Evolutionary conservation across 306 rosid species (phyloP), one percentile per base, ranked within the genome.

Genomic region (Corylus avellana): DNA sequence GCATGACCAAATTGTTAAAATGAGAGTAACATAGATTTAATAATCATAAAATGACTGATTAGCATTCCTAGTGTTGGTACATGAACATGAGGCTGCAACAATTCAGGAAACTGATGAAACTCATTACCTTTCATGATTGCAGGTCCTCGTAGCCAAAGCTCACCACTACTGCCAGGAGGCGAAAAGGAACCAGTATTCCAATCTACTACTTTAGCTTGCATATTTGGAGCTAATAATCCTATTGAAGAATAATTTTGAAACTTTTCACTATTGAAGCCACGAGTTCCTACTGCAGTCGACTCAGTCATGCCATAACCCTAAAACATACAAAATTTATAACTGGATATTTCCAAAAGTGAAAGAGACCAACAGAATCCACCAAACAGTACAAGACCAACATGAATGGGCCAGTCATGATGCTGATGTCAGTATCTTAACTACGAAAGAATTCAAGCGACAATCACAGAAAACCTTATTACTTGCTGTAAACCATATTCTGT

Each of bases 221-320:
- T 89, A 90, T 87, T 92, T 75, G 98, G 98, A 79, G 94, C 96
- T 71, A 95, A 84, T 71, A 95, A 89, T 74, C 98, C 98, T 39
- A 91, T 58, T 69, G 98, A 95, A 82, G 85, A 81, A 80, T 82
- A 87, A 14, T 86, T 92, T 79, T n/a, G 81, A 73, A 77, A 53
- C 86, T 79, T 84, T 76, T 83, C 84, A 50, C 91, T 86, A 86
- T 92, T 95, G 90, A 90, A 86, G 84, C 98, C 94, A 1, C 97
- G 91, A 74, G 98, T 76, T 85, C 93, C 97, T 47, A 91, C 86
- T 54, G 97, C 98, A 27, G 97, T 81, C 1, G 98, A 82, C 78
- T 95, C 98, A 10, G 98, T 95, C 98, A 95, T 83, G 82, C 96
- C 98, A 82, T 92, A 95, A 62, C 98, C 98, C 97, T 93, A 59